These are phyloP conservation scores for Teunomyces tritomae DNA, from an alignment of 805 yeast species.

Conservation along the genomic window DNA sequence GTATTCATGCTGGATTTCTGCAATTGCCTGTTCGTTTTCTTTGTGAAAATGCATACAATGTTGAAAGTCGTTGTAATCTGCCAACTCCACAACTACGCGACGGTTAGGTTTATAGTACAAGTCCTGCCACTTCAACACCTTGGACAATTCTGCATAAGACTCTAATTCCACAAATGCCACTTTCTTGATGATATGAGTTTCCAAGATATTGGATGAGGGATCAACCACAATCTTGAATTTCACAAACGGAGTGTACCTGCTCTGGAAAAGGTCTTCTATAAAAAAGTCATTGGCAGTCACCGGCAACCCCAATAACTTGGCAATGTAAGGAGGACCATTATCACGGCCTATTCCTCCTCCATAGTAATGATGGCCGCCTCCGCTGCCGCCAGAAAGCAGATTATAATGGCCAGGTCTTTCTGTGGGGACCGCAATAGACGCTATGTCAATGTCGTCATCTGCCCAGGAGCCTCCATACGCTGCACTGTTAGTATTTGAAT, in stretches of 20 bases:
- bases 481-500: slow-evolving; percentile 19
- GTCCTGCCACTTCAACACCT: slow-evolving; percentile 63
- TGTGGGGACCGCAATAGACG: slow-evolving; percentile 46
- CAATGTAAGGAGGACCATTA: slow-evolving; percentile 59
- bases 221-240: slow-evolving; percentile 65
- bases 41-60: slow-evolving; percentile 38
- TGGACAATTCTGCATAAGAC: slow-evolving; percentile 50
- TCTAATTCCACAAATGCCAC: slow-evolving; percentile 63
- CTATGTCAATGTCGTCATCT: slow-evolving; percentile 43
- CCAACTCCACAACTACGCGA: slow-evolving; percentile 37
- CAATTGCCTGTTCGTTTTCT: slow-evolving; percentile 30
- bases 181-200: slow-evolving; percentile 42
- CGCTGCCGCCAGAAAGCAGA: slow-evolving; percentile 1
- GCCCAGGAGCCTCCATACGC: slow-evolving; percentile 50
- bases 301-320: slow-evolving; percentile 61
- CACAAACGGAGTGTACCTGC: slow-evolving; percentile 56
- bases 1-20: slow-evolving; percentile 30
- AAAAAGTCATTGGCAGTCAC: slow-evolving; percentile 49
- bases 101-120: slow-evolving; percentile 45
- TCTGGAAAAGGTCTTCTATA: slow-evolving; percentile 58
- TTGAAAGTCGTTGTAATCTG: slow-evolving; percentile 41
- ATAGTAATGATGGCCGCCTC: slow-evolving; percentile 3
- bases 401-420: slow-evolving; percentile 19
- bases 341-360: slow-evolving; percentile 9
- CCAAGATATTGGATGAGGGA: slow-evolving; percentile 36